Evolutionary conservation across 2,329 filamentous ascomycete genomes (phyloP), one percentile per base, ranked within the genome.

Genomic region (Zymoseptoria crescenta): DNA sequence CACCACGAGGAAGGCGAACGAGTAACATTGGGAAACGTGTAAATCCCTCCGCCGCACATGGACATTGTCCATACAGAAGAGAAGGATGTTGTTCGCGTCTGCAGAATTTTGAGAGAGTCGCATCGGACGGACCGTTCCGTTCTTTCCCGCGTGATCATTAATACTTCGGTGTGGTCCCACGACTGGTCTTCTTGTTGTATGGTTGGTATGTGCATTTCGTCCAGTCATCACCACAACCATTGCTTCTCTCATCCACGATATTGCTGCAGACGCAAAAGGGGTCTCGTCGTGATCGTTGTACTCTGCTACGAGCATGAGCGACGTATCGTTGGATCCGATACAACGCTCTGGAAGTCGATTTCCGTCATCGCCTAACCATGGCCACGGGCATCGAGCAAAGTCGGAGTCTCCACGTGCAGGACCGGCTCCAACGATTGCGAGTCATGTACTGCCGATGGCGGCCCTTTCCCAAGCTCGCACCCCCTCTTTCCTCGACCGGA

Each of bases 1-100:
- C 55, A 64, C 62, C 66, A 67, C 65, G 61, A 58, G 56, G 66
- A 56, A 64, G 65, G 59, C 52, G 59, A 56, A 59, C 52, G 55
- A 58, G 65, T 51, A 61, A 61, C 59, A 51, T 56, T 58, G 59
- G 56, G 56, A 58, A 58, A 58, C 53, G 55, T 57, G 35, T 54
- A 54, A 52, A 58, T 56, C 55, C 55, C 55, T 45, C 30, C 55
- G 59, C 59, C 59, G 59, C 59, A 61, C 59, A 24, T 52, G 27
- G 49, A 52, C 51, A 9, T 19, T 28, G 54, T 55, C 54, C n/a
- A 24, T 48, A 52, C 59, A 57, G 54, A 50, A 45, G 56, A 48
- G 50, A 56, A 58, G 45, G 20, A 19, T 2, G 19, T 9, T n/a
- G 30, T 58, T 16, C 13, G 1, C 35, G 35, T 5, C 19, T 35